Base-by-base conservation (phyloP, 2,329 filamentous ascomycete species). In the Dothidotthia symphoricarpi region DNA sequence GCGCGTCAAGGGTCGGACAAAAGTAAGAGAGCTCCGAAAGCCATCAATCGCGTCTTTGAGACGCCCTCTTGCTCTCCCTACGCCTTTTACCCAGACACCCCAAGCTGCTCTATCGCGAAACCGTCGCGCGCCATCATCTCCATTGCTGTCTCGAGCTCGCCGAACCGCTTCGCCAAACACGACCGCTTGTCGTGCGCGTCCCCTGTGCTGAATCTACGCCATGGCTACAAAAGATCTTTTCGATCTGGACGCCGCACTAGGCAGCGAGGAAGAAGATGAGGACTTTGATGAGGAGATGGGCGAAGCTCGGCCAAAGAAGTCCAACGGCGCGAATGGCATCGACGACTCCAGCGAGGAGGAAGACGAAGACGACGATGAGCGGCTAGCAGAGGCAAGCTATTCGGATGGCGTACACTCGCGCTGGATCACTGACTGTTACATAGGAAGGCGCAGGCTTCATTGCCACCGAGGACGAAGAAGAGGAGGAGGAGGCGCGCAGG, bases 371-470 rank as follows among this genome's bases (percentile, higher is more conserved):
- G 65, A 68, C 28, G 65, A 68, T 43, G 64, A 66, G 33, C 47
- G 45, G 28, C 47, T 64, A 26, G 47, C 51, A 40, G 45, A 59
- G 50, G 63, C 59, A 57, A 53, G 62, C 40, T 30, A 19, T 29
- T 12, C 31, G 19, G 10, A 14, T 27, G 38, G 17, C 24, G 14
- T 9, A 16, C 16, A 7, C 9, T 17, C 16, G 25, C 29, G n/a
- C 11, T 14, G 10, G 8, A 14, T 16, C 43, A 40, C 57, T 61
- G 36, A 61, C 44, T 28, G 25, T 16, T 43, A 13, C 5, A 31
- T 39, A 95, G 89, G 80, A 95, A 50, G 86, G 86, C 35, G 89
- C 95, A 73, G 91, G 90, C 16, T 98, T 97, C 70, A 96, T 98
- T 51, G 88, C 95, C 48, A 88, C 95, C 59, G 90, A 95, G 59